Conservation (phyloP, 768 basidiomycete genomes). For the Suillus spraguei region DNA sequence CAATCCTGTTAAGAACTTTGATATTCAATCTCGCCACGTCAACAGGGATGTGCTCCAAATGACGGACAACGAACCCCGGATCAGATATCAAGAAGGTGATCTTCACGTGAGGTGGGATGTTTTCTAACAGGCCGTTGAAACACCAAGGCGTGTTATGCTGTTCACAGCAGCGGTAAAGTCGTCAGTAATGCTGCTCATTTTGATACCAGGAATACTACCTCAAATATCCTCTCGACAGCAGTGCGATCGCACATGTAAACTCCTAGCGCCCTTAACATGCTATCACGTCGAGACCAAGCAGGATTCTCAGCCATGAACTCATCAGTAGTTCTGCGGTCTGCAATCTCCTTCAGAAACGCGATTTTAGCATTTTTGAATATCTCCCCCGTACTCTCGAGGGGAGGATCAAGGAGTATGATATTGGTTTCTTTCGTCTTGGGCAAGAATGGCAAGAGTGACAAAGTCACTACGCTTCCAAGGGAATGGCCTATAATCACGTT, state of each 20-base stretch:
- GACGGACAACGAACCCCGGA: slow-evolving; percentile 18
- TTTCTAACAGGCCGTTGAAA: slow-evolving; percentile 13
- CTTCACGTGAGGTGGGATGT: slow-evolving; percentile 13
- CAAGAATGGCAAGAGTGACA: slow-evolving; percentile 19
- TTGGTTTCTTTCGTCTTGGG: slow-evolving; percentile 11
- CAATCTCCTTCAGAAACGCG: slow-evolving; percentile 1
- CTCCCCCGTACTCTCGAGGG: slow-evolving; percentile 9
- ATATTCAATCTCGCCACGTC: slow-evolving; percentile 15
- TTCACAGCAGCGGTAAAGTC: background rate
- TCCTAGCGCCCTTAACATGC: slow-evolving; percentile 13
- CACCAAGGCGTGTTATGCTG: slow-evolving; percentile 21
- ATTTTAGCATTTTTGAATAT: slow-evolving; percentile 1
- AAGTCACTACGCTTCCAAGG: slow-evolving; percentile 16
- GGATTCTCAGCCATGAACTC: slow-evolving; percentile 14
- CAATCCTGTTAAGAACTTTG: slow-evolving; percentile 11
- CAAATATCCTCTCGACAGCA: slow-evolving; percentile 12
- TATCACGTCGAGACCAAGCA: slow-evolving; percentile 13
- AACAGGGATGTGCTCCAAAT: slow-evolving; percentile 14
- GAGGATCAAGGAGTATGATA: slow-evolving; percentile 17
- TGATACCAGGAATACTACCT: slow-evolving; percentile 5
- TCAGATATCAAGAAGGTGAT: slow-evolving; percentile 14
- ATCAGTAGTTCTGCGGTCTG: slow-evolving; percentile 2
- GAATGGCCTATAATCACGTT: slow-evolving; percentile 27
- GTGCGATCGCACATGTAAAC: slow-evolving; percentile 10
- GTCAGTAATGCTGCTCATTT: background rate